phyloP scores from a whole-genome alignment of 148 eudicot species.

The Chenopodium berlandieri region DNA sequence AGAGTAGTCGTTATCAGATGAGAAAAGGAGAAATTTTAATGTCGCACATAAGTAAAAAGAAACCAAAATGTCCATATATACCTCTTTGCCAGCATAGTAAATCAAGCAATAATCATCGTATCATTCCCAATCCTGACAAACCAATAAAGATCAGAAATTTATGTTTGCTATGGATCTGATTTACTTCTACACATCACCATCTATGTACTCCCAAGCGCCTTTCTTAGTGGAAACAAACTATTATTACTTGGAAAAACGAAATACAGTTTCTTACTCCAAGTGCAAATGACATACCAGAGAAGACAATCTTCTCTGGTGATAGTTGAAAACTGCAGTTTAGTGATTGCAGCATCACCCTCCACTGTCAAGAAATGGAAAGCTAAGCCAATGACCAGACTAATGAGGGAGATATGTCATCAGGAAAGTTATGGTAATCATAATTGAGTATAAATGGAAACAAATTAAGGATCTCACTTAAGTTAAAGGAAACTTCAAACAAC shows the following conservation, averaged over 20 bases:
- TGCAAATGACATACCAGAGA: not conserved
- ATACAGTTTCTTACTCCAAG: not conserved
- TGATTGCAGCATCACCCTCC: not conserved
- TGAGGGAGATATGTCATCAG: not conserved
- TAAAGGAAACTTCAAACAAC: not conserved
- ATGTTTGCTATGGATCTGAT: not conserved
- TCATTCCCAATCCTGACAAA: not conserved
- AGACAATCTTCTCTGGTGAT: too few relatives aligned
- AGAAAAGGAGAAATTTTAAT: not conserved
- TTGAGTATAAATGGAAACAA: constrained; percentile 8
- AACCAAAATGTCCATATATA: not conserved
- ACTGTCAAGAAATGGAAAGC: not conserved
- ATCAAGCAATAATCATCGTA: not conserved
- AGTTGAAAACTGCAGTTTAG: not conserved
- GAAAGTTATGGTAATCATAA: not conserved
- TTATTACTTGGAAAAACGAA: too few relatives aligned
- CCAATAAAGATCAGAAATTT: not conserved
- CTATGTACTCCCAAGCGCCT: not conserved
- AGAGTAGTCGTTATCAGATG: not conserved
- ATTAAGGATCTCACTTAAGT: constrained; percentile 1
- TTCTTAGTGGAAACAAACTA: not conserved
- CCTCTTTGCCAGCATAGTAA: not conserved
- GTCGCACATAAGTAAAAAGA: not conserved
- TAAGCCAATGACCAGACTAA: not conserved
- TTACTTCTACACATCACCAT: not conserved